Base-by-base conservation (phyloP, 768 basidiomycete genomes). In the Tremella fuciformis region DNA sequence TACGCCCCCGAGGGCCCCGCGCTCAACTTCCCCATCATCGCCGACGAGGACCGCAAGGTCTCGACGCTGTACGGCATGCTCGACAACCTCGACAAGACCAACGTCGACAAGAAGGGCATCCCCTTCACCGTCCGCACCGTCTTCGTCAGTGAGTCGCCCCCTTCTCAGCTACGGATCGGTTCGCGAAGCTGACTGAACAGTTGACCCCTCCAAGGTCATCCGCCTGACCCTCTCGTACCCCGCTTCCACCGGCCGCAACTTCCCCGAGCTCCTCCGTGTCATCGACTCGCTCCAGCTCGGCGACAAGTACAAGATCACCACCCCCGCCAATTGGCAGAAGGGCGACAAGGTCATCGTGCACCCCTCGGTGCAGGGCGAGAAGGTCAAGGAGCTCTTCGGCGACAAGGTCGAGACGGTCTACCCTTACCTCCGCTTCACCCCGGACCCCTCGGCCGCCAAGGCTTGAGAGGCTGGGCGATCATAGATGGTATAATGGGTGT, bases 41-140 rank as follows among this genome's bases (percentile, higher is more conserved):
- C 91, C 50, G 96, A 99, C 76, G 82, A 83, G 21, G 87, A 92
- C 73, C 83, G 94, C 77, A 87, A 83, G 73, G 83, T 97, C 48
- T 87, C 91, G 9, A 69, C 69, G 13, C 79, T 90, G 57, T 94
- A 96, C 73, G 93, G 96, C 75, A 97, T 97, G 94, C 82, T 98
- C 57, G 96, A 98, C 77, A 83, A 88, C 74, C 89, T 92, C 78
- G 96, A 99, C 79, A 83, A 86, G 42, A 93, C 91, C 55, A 99
- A 80, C 67, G 76, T 79, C 57, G 80, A 80, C 64, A 75, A 75
- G 55, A 78, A 77, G 64, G 78, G 72, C 48, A 82, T 97, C 44
- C 96, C 96, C 19, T 91, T 97, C 82, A 99, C 96, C 49, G 91
- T 99, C 79, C 88, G 96, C 60, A 96, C 91, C 8, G 96, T 99